A percentile compares a stretch with the other conserved stretches of the same genome.
Conservation (phyloP, 176 grass and related monocot species). For the Zizania latifolia region DNA sequence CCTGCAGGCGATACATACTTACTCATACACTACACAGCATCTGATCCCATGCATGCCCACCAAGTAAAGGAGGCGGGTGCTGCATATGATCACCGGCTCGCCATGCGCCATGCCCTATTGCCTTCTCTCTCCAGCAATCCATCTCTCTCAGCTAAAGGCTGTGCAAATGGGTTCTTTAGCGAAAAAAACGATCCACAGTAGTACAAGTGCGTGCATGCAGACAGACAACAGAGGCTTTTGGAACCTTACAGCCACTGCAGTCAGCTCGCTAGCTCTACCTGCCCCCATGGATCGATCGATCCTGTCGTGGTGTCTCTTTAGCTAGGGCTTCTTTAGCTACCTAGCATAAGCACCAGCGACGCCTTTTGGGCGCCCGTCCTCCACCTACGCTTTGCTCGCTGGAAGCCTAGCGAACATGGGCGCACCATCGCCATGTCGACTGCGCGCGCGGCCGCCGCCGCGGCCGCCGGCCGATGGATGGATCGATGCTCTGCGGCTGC, state of each 20-base stretch:
- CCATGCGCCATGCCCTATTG: neutral
- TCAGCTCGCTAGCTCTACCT: neutral
- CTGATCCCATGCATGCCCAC: neutral
- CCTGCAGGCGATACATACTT: neutral
- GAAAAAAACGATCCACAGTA: neutral
- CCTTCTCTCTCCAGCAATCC: neutral
- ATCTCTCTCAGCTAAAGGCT: neutral
- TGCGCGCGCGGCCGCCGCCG: no score
- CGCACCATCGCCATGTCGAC: no score
- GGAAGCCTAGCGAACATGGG: neutral
- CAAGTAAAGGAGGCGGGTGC: neutral
- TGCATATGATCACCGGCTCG: neutral
- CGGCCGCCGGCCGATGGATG: no score
- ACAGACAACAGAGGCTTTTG: constrained; percentile 10
- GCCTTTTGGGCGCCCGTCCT: neutral
- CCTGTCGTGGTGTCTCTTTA: neutral
- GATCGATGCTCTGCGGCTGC: neutral
- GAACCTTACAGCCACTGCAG: constrained; percentile 16
- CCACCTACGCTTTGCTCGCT: neutral
- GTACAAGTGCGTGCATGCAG: neutral
- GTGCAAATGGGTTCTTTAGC: neutral
- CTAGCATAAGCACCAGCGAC: neutral
- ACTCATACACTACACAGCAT: no score
- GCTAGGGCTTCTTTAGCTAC: neutral
- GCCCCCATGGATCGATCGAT: neutral